Evolutionary conservation across 2,329 filamentous ascomycete species (phyloP).

Genomic region (Hypomyces rosellus): DNA sequence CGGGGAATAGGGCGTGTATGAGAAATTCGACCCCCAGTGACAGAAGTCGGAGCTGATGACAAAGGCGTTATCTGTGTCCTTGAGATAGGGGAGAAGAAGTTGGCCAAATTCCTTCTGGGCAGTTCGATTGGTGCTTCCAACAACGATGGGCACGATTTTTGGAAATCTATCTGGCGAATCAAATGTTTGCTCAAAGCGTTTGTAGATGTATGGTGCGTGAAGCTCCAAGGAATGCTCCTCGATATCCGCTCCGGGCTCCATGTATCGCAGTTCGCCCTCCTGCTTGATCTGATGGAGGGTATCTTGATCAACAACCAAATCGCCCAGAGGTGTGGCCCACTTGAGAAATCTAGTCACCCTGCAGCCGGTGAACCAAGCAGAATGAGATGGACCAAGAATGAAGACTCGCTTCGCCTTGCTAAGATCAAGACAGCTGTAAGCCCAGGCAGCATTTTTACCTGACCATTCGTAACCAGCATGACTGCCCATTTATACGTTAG

Average conservation of each 20-base stretch:
- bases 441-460: slow-evolving; percentile 86
- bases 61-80: slow-evolving; percentile 70
- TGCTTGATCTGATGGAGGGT: slow-evolving; percentile 45
- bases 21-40: slow-evolving; percentile 83
- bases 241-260: slow-evolving; percentile 66
- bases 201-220: slow-evolving; percentile 91
- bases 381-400: slow-evolving; percentile 87
- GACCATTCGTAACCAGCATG: slow-evolving; percentile 94
- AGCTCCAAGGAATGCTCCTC: slow-evolving; percentile 93
- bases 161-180: slow-evolving; percentile 53
- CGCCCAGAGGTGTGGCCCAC: slow-evolving; percentile 70
- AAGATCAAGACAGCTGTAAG: slow-evolving; percentile 84
- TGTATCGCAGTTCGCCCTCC: slow-evolving; percentile 27
- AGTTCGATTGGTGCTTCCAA: slow-evolving; percentile 62
- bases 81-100: slow-evolving; percentile 71
- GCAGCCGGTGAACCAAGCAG: slow-evolving; percentile 56
- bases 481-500: slow-evolving; percentile 37
- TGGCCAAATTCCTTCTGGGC: slow-evolving; percentile 64
- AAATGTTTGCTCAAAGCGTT: slow-evolving; percentile 54
- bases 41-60: slow-evolving; percentile 94
- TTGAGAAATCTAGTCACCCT: slow-evolving; percentile 66
- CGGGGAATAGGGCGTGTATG: slow-evolving; percentile 68
- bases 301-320: slow-evolving; percentile 57
- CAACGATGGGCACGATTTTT: slow-evolving; percentile 73
- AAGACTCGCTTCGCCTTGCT: slow-evolving; percentile 81